Base-by-base conservation (phyloP, 2,329 filamentous ascomycete genomes). In the Dactylellina haptotyla region DNA sequence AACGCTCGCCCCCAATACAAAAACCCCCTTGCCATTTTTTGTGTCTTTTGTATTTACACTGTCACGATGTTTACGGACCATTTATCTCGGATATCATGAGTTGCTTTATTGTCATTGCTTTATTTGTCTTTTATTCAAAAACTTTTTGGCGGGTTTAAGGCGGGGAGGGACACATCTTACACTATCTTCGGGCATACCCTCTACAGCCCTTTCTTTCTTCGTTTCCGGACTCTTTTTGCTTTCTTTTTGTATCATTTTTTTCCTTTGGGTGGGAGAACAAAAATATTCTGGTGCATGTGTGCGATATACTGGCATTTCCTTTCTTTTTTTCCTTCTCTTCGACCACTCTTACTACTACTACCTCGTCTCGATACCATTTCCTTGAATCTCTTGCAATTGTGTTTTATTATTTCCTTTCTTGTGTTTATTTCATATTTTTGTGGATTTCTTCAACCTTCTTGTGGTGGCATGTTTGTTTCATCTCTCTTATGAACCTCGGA, bases 21-120 rank as follows among this genome's bases (percentile, higher is more conserved):
- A 6, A 8, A 4, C 43, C 43, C 16, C 3, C 10, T 46, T 8
- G 20, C 34, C 25, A 32, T 59, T 56, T 59, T 56, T 64, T 58
- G 54, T 50, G 54, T 66, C 50, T 59, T 64, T 66, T 66, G 62
- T 73, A 66, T 73, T 66, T 73, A 54, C n/a, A 53, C 54, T 73
- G 39, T 62, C 59, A 73, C 69, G 61, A 73, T 73, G 69, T 73
- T 65, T 39, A 73, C 69, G 69, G 69, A 73, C 56, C 41, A 23
- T 25, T 30, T 51, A 32, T 58, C 32, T 41, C 61, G 30, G 34
- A 48, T 56, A 46, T 73, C 61, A 72, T 65, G 67, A 72, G 67
- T 57, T 72, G 62, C 53, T 59, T 59, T 72, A 56, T 25, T n/a
- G 8, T 23, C 46, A 18, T 50, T 43, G 23, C 43, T 65, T 66